These are phyloP conservation scores for Volvox carteri DNA, from an alignment of 163 green algal species.

Conservation along the genomic window DNA sequence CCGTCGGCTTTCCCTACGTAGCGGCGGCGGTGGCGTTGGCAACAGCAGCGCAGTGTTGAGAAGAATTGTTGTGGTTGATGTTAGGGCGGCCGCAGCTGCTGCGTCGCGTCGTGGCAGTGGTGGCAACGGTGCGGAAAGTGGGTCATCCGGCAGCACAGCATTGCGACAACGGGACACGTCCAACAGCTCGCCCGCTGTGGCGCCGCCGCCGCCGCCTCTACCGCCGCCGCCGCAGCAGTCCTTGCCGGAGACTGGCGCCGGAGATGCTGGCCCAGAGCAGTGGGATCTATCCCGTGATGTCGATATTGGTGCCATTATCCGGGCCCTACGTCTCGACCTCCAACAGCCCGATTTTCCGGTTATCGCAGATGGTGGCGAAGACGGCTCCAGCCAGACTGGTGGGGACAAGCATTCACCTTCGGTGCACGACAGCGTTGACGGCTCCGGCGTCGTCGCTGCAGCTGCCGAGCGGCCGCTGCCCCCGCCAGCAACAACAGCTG, in stretches of 20 bases:
- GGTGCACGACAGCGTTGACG: too few species aligned
- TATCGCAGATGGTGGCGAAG: too few species aligned
- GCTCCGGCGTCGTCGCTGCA: too few species aligned
- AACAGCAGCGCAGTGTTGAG: not conserved
- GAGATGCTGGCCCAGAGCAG: not conserved
- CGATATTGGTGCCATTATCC: conserved; percentile 31
- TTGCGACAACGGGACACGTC: not conserved
- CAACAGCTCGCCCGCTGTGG: not conserved
- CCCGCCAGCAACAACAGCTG: too few species aligned
- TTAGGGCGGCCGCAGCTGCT: not conserved
- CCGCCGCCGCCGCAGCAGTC: too few species aligned
- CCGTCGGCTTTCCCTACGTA: not conserved
- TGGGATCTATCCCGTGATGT: not conserved
- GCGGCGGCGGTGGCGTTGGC: not conserved
- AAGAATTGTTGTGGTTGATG: not conserved
- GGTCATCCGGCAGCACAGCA: not conserved
- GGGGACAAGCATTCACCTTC: too few species aligned
- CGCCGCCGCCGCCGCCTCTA: too few species aligned
- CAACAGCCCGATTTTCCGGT: too few species aligned
- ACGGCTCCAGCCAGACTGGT: too few species aligned
- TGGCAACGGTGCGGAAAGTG: not conserved
- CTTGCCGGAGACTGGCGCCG: not conserved
- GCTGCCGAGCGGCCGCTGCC: too few species aligned
- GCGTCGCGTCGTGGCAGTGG: not conserved
- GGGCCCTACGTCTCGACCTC: not conserved